Base-by-base conservation (phyloP, 2,329 filamentous ascomycete genomes). In the Elsinoe perseae region DNA sequence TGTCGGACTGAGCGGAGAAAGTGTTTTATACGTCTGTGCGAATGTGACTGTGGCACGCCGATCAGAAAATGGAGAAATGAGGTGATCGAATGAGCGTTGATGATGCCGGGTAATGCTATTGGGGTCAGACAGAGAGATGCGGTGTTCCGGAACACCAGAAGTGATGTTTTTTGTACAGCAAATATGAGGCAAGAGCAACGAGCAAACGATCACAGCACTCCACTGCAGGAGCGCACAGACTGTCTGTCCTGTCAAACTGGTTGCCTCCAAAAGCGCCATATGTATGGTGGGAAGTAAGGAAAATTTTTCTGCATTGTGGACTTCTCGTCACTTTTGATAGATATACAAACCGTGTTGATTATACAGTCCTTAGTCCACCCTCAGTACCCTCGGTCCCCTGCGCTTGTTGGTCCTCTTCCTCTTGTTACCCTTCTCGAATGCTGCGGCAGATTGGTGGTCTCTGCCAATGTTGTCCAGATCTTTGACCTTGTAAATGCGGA, bases 401-500 rank as follows among this genome's bases (percentile, higher is more conserved):
- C 84, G 84, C 78, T 87, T 91, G 32, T 73, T 71, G 1, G 78
- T 70, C 78, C 85, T 86, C 84, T 88, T 91, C 81, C 87, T 89
- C 81, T 90, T 91, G 72, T 86, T 83, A 34, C 87, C 87, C 67
- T 82, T 84, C 59, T 89, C 85, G 68, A 92, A 92, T 5, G 84
- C 80, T 27, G 76, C 73, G 1, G 80, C 82, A 63, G 75, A 80
- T 61, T 81, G 81, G 69, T 96, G 92, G 66, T 95, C 89, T 70
- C 93, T 84, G 56, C 90, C 92, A 62, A 98, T 79, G 71, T 97
- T 97, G 76, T 98, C 93, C 58, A 96, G 84, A 66, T 95, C 91
- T 78, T 98, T 98, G 75, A 98, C 93, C 80, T 98, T 98, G 81
- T 96, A 98, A 68, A 98, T 96, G 62, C 93, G 83, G 70, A 98